Conservation (phyloP, 148 eudicot species). For the Vaccinium corymbosum region DNA sequence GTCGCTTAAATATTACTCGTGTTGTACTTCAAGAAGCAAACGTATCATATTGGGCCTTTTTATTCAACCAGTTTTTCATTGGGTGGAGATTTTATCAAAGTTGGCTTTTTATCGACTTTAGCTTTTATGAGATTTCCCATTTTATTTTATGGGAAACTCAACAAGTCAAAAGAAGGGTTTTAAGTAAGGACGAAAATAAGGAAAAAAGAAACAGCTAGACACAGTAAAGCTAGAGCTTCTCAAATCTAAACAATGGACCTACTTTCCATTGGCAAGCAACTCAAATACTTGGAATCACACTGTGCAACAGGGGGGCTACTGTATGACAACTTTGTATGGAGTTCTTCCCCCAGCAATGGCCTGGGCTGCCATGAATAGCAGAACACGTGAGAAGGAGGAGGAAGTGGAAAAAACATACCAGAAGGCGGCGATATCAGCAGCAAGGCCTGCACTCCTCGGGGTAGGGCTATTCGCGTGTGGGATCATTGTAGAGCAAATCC, state of each 20-base stretch:
- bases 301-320: slow-evolving; percentile 54
- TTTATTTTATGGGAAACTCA: too few species aligned
- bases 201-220: not conserved
- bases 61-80: too few species aligned
- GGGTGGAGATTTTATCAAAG: too few species aligned
- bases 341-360: slow-evolving; percentile 76
- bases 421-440: slow-evolving; percentile 21
- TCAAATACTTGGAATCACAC: not conserved
- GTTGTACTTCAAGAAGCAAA: too few species aligned
- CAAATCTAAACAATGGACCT: too few species aligned
- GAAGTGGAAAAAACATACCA: slow-evolving; percentile 7
- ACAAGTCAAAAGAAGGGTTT: too few species aligned
- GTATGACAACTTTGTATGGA: slow-evolving; percentile 63
- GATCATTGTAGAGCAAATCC: slow-evolving; percentile 45
- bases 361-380: slow-evolving; percentile 37
- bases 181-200: not conserved
- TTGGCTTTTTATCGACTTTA: too few species aligned
- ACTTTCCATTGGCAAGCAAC: too few species aligned
- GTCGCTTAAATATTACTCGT: too few species aligned
- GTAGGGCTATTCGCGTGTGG: slow-evolving; percentile 48
- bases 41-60: too few species aligned
- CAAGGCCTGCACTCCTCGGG: slow-evolving; percentile 40
- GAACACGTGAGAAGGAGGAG: slow-evolving; percentile 3
- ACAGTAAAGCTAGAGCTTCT: not conserved
- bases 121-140: too few species aligned